phyloP scores from a whole-genome alignment of 108 stramenopile genomes.

The Cylindrotheca fusiformis region DNA sequence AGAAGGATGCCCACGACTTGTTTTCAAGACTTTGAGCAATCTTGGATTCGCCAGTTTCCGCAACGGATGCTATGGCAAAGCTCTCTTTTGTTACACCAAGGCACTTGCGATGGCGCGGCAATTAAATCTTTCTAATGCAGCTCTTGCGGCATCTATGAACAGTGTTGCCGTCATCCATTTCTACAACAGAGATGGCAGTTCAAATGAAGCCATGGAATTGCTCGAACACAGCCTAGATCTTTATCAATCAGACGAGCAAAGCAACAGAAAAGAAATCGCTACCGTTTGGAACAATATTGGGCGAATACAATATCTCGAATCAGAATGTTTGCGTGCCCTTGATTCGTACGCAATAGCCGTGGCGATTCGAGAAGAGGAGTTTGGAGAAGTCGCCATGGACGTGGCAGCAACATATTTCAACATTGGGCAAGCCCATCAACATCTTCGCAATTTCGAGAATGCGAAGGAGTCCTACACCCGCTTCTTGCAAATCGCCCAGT shows the following conservation, averaged over 20 bases:
- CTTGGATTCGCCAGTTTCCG: slow-evolving; percentile 2
- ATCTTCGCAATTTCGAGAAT: slow-evolving; percentile 38
- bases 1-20: slow-evolving; percentile 19
- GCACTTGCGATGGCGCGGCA: not conserved
- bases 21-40: slow-evolving; percentile 9
- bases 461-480: slow-evolving; percentile 51
- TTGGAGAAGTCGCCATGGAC: slow-evolving; percentile 46
- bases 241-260: not conserved
- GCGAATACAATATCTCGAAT: slow-evolving; percentile 57
- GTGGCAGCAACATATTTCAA: slow-evolving; percentile 65
- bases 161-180: not conserved
- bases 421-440: slow-evolving; percentile 62
- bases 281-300: slow-evolving; percentile 68
- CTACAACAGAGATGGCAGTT: not conserved
- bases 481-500: slow-evolving; percentile 35
- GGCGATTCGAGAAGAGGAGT: slow-evolving; percentile 31
- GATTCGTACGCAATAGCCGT: slow-evolving; percentile 41
- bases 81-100: not conserved
- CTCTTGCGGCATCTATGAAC: not conserved
- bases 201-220: not conserved
- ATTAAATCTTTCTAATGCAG: not conserved
- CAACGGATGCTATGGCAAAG: not conserved
- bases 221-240: no score
- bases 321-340: slow-evolving; percentile 41
- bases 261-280: slow-evolving; percentile 15